phyloP scores from a whole-genome alignment of 257 asterid genomes.

The Nyctanthes arbortristis region DNA sequence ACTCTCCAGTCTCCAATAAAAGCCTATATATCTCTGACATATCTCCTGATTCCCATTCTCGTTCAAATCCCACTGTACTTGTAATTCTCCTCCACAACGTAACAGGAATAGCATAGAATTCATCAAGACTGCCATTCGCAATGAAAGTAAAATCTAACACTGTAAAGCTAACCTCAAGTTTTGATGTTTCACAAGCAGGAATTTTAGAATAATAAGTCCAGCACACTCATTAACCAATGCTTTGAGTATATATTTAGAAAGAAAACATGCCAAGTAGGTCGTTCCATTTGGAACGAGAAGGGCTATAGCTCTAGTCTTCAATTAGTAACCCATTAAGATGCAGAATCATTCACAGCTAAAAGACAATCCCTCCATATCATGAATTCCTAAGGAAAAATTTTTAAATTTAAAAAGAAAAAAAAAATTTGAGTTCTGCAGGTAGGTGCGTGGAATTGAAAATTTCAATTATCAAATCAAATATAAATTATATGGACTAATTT shows the following conservation, averaged over 20 bases:
- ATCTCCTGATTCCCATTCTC: not conserved
- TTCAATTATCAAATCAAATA: not conserved
- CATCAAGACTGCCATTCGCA: not conserved
- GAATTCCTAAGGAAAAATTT: not conserved
- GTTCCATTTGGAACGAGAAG: not conserved
- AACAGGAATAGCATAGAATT: not conserved
- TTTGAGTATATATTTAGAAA: not conserved
- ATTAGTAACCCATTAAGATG: not conserved
- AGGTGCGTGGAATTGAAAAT: not conserved
- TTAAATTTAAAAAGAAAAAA: too few relatives aligned
- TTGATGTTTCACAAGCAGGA: not conserved
- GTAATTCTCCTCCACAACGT: not conserved
- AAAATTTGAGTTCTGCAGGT: not conserved
- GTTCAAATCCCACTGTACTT: not conserved
- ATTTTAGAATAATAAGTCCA: not conserved
- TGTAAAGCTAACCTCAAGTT: not conserved
- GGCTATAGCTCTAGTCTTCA: not conserved
- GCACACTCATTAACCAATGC: not conserved
- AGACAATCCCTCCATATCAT: too few relatives aligned
- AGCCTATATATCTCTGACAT: not conserved
- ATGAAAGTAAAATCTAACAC: not conserved
- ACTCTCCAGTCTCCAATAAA: not conserved
- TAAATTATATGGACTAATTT: not conserved
- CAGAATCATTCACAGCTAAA: not conserved
- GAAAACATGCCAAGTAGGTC: not conserved